Base-by-base conservation (phyloP, 352 stramenopile species). In the Salisapilia sapeloensis region DNA sequence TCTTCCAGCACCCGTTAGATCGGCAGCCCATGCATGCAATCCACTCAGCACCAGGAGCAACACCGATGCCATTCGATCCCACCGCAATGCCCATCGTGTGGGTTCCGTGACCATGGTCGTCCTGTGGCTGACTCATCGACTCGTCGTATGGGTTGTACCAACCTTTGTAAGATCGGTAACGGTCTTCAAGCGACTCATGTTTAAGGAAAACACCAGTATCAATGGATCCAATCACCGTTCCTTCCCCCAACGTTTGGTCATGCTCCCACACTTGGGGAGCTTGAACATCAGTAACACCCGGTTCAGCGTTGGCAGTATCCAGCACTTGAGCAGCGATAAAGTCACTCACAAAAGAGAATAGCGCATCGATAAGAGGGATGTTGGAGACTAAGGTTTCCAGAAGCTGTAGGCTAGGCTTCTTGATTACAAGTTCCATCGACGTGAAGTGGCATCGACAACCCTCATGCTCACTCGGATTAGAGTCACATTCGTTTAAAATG, bases 21-120 rank as follows among this genome's bases (percentile, higher is more conserved):
- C 48, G 44, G 33, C 48, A 58, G 18, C 40, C 50, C 17, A 43
- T 41, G 35, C 50, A 59, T 10, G 41, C 5, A 28, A 59, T 49
- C 36, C 35, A 49, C 24, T 45, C 19, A 10, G 38, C 42, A 10
- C 38, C 42, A 7, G 42, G 42, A 12, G 42, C 42, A 13, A 49
- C 42, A 31, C 42, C 42, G 22, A 49, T 47, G 29, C 42, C 42
- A 20, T 46, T 11, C 4, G 9, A 19, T 11, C 42, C 42, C 9
- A 41, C 25, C 30, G 46, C 46, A 10, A 33, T 49, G 14, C 42
- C 42, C 15, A 49, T 49, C 0, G 38, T 46, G 35, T 49, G 42
- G 7, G 42, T 41, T 33, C 42, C 46, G 27, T 53, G 46, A 21
- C 42, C 33, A 33, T 40, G 16, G 2, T 32, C 16, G 21, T 60